phyloP scores from a whole-genome alignment of 768 basidiomycete species.

The Kwoniella dendrophila region DNA sequence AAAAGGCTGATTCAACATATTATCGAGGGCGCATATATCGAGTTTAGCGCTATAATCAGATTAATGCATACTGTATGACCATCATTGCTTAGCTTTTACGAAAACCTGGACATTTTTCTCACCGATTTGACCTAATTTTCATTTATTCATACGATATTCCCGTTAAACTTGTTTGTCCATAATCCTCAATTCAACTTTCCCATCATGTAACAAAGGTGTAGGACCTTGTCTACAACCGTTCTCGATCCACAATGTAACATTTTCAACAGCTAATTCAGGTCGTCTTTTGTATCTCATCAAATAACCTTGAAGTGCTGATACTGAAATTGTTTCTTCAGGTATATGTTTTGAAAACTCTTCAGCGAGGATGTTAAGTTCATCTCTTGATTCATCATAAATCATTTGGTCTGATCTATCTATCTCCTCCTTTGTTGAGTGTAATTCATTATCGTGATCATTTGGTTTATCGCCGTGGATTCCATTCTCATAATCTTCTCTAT shows the following conservation, averaged over 20 bases:
- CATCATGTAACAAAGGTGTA: slow-evolving; percentile 3
- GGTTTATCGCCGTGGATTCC: neutral
- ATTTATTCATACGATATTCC: neutral
- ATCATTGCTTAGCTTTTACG: too few species aligned
- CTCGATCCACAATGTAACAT: slow-evolving; percentile 74
- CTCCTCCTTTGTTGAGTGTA: neutral
- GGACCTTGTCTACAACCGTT: slow-evolving; percentile 47
- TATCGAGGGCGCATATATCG: too few species aligned
- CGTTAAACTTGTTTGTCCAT: neutral
- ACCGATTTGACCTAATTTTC: neutral
- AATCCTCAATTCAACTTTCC: slow-evolving; percentile 2
- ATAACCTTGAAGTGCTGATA: slow-evolving; percentile 87
- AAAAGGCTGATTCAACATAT: neutral
- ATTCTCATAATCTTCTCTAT: neutral
- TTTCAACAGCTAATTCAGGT: slow-evolving; percentile 69
- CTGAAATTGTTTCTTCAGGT: slow-evolving; percentile 68
- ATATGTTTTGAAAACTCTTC: slow-evolving; percentile 63
- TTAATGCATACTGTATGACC: too few species aligned
- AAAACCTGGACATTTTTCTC: too few species aligned
- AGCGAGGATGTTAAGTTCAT: slow-evolving; percentile 59
- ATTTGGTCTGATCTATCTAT: neutral
- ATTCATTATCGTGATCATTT: neutral
- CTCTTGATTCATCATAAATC: neutral
- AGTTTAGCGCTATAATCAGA: too few species aligned
- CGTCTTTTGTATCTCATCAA: slow-evolving; percentile 70